Evolutionary conservation across 2,329 filamentous ascomycete genomes (phyloP).

Genomic region (Colletotrichum sp.): DNA sequence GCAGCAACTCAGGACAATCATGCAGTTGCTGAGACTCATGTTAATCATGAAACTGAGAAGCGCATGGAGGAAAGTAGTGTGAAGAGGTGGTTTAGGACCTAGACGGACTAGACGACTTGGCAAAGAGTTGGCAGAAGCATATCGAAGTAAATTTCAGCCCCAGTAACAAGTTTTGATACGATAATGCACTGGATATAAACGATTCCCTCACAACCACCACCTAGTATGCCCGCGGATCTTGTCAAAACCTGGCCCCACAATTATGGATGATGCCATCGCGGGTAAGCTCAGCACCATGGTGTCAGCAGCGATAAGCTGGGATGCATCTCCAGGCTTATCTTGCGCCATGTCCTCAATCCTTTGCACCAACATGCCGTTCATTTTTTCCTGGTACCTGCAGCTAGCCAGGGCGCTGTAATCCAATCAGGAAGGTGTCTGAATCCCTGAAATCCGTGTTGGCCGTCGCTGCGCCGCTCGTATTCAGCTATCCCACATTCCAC

Average conservation of each 20-base stretch:
- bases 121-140: neutral
- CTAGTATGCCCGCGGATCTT: neutral
- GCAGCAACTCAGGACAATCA: neutral
- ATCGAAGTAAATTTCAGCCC: accelerated
- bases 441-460: neutral
- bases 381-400: neutral
- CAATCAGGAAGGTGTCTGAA: neutral
- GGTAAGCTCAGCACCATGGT: neutral
- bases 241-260: neutral
- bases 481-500: neutral
- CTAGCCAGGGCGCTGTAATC: neutral
- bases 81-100: neutral
- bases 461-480: neutral
- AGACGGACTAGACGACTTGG: neutral
- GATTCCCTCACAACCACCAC: neutral
- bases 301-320: neutral
- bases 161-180: neutral
- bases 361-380: neutral
- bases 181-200: neutral
- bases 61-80: neutral
- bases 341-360: neutral
- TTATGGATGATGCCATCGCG: neutral
- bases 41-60: neutral
- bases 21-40: neutral
- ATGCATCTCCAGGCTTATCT: neutral